Conservation (phyloP, 805 yeast species). For the Cyberlindnera americana region DNA sequence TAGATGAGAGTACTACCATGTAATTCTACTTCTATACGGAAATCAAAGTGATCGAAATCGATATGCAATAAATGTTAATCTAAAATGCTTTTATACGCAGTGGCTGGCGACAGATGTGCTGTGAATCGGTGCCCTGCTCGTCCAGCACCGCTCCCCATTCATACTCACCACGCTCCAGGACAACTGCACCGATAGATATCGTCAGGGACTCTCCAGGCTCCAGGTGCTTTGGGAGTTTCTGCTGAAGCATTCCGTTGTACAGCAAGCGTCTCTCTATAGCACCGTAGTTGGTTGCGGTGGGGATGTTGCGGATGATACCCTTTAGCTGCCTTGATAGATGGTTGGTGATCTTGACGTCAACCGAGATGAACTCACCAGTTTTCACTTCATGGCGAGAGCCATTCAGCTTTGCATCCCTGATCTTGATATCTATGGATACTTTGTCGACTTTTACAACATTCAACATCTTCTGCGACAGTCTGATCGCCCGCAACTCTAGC, state of each 20-base stretch:
- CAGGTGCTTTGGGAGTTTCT: slow-evolving; percentile 40
- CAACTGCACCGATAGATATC: slow-evolving; percentile 53
- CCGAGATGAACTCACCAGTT: slow-evolving; percentile 47
- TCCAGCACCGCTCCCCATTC: slow-evolving; percentile 74
- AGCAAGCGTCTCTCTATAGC: slow-evolving; percentile 56
- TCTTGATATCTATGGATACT: slow-evolving; percentile 33
- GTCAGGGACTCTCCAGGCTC: slow-evolving; percentile 39
- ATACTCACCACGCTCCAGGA: slow-evolving; percentile 74
- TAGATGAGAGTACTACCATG: too few species aligned
- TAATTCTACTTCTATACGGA: too few species aligned
- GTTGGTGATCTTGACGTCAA: slow-evolving; percentile 50
- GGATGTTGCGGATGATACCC: slow-evolving; percentile 64
- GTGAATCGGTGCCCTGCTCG: slow-evolving; percentile 35
- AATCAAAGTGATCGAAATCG: too few species aligned
- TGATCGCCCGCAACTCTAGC: slow-evolving; percentile 63
- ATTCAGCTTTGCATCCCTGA: slow-evolving; percentile 14
- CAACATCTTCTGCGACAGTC: slow-evolving; percentile 61
- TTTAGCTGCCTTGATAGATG: slow-evolving; percentile 37
- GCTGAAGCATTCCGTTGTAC: slow-evolving; percentile 71
- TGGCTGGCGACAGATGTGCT: slow-evolving; percentile 38
- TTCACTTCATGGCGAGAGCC: slow-evolving; percentile 34
- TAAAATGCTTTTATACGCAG: slow-evolving; percentile 36
- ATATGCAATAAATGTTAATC: not conserved
- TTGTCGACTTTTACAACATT: slow-evolving; percentile 47
- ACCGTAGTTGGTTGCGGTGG: slow-evolving; percentile 33